Conservation (phyloP, 345 rosid genomes). For the Aquilaria malaccensis region DNA sequence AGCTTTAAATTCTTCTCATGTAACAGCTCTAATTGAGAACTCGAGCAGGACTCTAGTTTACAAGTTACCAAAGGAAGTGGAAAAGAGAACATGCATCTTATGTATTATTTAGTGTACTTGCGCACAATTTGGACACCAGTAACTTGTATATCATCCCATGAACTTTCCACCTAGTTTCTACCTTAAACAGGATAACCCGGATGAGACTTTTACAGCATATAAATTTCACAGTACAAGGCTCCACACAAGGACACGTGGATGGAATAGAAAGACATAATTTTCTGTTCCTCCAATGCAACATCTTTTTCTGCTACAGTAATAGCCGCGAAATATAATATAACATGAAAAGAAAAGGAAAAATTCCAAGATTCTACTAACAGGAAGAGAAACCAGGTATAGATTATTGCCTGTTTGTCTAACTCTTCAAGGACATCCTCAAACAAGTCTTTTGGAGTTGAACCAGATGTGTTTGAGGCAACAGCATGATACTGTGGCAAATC, state of each 20-base stretch:
- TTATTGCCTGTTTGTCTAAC: slow-evolving; percentile 67
- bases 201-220: neutral
- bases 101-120: no score
- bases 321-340: neutral
- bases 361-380: neutral
- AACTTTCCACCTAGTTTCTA: no score
- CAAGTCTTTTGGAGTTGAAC: slow-evolving; percentile 93
- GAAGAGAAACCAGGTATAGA: slow-evolving; percentile 3
- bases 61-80: no score
- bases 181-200: no score
- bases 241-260: neutral
- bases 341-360: neutral
- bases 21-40: no score
- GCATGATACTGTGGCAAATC: slow-evolving; percentile 81
- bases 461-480: slow-evolving; percentile 80
- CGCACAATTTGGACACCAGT: no score
- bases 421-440: slow-evolving; percentile 87
- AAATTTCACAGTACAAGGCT: neutral
- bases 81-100: no score
- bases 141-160: no score
- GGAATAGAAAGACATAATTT: slow-evolving; percentile 15
- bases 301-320: no score
- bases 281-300: slow-evolving; percentile 56
- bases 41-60: no score
- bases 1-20: no score